Evolutionary conservation across 805 yeast genomes (phyloP), one percentile per base, ranked within the genome.

Genomic region (Komagataella pseudopastoris): DNA sequence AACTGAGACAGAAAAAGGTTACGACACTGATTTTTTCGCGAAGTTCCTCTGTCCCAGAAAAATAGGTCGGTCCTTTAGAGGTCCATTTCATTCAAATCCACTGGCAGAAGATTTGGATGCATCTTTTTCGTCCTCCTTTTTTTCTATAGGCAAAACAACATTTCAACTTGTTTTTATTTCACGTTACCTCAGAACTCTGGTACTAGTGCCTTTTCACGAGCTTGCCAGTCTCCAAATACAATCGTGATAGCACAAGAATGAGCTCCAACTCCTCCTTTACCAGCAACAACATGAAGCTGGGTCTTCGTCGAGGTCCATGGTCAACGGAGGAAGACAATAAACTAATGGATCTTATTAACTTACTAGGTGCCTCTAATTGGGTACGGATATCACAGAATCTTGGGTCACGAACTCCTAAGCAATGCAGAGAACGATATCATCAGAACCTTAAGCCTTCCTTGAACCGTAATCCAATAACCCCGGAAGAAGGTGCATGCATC

Each of bases 401-500:
- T 53, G 82, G 81, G 30, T 75, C 91, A 4, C 72, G 96, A 56
- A 83, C 95, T 2, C 95, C 96, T 6, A 89, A 89, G 62, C 96
- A 88, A 66, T 88, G 96, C 62, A 72, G 96, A 45, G 96, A 88
- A 64, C 74, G 96, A 18, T 88, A 85, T 65, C 96, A 88, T 63
- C 96, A 89, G 67, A 89, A 89, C 67, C 74, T 88, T 57, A 89
- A 89, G 65, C 96, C 96, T 2, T 71, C 83, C 17, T 74, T 88
- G 55, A 87, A 88, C 65, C 77, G 90, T 58, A 68, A 84, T 47
- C 96, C 96, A 4, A 89, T 88, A 50, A 76, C 93, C 2, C 76
- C 80, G 8, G 95, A 88, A 56, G 96, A 88, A 65, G 96, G 96
- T 44, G 76, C 73, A 45, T 71, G 81, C 54, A 89, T 88, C 55